Evolutionary conservation across 164 flowering plant species (phyloP).

Genomic region (Chimonanthus salicifolius): DNA sequence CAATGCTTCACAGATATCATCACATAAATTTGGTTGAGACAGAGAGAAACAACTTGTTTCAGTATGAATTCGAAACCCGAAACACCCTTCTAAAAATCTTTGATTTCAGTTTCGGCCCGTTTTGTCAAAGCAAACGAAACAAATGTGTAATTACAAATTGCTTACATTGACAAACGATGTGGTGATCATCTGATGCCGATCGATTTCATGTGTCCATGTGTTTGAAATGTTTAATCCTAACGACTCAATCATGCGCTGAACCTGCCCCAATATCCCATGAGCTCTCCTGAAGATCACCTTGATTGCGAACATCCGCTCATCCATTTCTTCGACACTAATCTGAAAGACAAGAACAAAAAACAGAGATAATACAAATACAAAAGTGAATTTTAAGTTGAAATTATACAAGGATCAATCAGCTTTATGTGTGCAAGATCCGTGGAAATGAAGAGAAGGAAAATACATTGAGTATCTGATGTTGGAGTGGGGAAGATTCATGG

Average conservation of each 20-base stretch:
- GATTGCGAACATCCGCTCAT: constrained; percentile 2
- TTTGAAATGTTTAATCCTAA: constrained; percentile 3
- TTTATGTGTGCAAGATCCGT: not conserved
- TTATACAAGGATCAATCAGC: not conserved
- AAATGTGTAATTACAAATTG: not conserved
- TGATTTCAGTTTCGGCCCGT: too few species aligned
- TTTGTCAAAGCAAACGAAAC: too few species aligned
- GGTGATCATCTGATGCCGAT: constrained; percentile 9
- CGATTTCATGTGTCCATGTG: constrained; percentile 7
- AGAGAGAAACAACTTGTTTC: too few species aligned
- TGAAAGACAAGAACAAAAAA: not conserved
- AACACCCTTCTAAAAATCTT: too few species aligned
- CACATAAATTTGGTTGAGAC: too few species aligned
- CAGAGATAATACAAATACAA: not conserved
- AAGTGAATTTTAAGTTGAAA: not conserved
- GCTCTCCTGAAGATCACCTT: constrained; percentile 6
- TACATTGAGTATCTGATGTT: constrained; percentile 10
- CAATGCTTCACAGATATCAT: too few species aligned
- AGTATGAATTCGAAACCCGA: too few species aligned
- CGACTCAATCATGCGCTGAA: constrained; percentile 10
- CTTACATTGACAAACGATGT: constrained; percentile 8
- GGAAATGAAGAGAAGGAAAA: not conserved
- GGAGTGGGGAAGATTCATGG: constrained; percentile 6
- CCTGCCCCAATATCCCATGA: constrained; percentile 1
- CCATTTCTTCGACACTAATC: constrained; percentile 6